Percentiles rank a stretch among this genome's conserved stretches.
phyloP scores from a whole-genome alignment of 139 green algal genomes.

The Cymbomonas tetramitiformis region DNA sequence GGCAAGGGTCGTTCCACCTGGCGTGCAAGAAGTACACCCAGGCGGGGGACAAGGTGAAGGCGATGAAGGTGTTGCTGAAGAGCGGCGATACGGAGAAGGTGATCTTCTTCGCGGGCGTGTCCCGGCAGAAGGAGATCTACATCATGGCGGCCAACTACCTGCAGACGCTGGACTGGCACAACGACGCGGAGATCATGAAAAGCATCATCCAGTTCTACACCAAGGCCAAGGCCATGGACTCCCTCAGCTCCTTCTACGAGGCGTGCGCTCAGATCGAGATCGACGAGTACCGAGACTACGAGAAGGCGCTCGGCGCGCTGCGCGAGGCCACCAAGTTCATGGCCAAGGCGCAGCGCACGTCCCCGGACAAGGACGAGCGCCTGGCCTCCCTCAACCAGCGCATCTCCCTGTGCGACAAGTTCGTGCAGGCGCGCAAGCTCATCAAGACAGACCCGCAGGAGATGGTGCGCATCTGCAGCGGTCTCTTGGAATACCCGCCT shows the following conservation, averaged over 20 bases:
- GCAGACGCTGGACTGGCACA: slow-evolving; percentile 62
- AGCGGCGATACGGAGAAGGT: slow-evolving; percentile 64
- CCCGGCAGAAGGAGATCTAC: slow-evolving; percentile 54
- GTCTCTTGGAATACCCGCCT: too few species aligned
- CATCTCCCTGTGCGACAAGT: slow-evolving; percentile 34
- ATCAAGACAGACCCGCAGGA: slow-evolving; percentile 2
- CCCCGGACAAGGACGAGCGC: too few species aligned
- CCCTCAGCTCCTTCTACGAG: slow-evolving; percentile 62
- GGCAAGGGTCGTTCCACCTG: slow-evolving; percentile 56
- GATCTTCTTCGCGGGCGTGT: slow-evolving; percentile 69
- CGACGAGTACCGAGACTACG: slow-evolving; percentile 62
- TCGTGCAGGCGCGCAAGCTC: slow-evolving; percentile 25
- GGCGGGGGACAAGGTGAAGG: slow-evolving; percentile 58
- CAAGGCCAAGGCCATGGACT: slow-evolving; percentile 48
- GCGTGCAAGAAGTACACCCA: slow-evolving; percentile 74
- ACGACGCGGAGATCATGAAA: slow-evolving; percentile 48
- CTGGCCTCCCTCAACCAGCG: slow-evolving; percentile 21
- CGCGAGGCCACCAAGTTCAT: slow-evolving; percentile 36
- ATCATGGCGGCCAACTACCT: slow-evolving; percentile 47
- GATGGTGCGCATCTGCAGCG: slow-evolving; percentile 5
- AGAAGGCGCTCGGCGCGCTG: slow-evolving; percentile 39
- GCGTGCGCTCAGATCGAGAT: slow-evolving; percentile 63
- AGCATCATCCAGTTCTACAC: slow-evolving; percentile 66
- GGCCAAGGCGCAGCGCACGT: slow-evolving; percentile 25
- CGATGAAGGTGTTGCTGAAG: slow-evolving; percentile 57